Conservation (phyloP, 805 yeast genomes). For the Pichia deserticola region DNA sequence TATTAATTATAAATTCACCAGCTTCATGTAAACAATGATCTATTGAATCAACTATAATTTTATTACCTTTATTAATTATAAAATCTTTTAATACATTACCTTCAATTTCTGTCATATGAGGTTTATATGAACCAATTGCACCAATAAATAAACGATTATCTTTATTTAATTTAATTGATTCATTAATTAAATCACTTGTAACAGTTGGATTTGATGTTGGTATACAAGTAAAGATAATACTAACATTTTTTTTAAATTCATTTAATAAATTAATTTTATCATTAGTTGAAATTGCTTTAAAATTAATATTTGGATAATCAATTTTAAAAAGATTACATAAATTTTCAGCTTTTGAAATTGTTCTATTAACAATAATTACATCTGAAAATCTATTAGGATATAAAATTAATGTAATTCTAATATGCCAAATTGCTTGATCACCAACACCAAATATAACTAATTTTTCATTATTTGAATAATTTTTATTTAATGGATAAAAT, state of each 20-base stretch:
- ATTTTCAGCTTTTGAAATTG: slow-evolving; percentile 31
- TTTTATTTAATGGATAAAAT: slow-evolving; percentile 21
- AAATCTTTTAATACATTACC: slow-evolving; percentile 30
- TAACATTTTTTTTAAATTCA: slow-evolving; percentile 29
- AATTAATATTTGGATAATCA: slow-evolving; percentile 25
- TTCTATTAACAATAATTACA: slow-evolving; percentile 42
- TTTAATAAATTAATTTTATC: slow-evolving; percentile 15
- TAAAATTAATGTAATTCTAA: slow-evolving; percentile 33
- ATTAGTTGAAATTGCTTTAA: slow-evolving; percentile 6
- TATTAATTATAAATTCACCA: slow-evolving; percentile 52
- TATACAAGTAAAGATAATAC: slow-evolving; percentile 51
- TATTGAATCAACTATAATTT: slow-evolving; percentile 52
- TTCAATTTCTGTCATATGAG: slow-evolving; percentile 59
- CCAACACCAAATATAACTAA: slow-evolving; percentile 52
- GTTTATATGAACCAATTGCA: slow-evolving; percentile 61
- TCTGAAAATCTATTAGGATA: slow-evolving; percentile 31
- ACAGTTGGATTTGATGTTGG: slow-evolving; percentile 49
- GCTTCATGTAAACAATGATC: slow-evolving; percentile 53
- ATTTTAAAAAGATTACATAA: slow-evolving; percentile 24
- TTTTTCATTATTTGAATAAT: slow-evolving; percentile 17
- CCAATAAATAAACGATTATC: slow-evolving; percentile 36
- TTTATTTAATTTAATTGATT: not conserved
- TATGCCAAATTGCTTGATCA: slow-evolving; percentile 60
- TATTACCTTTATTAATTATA: slow-evolving; percentile 29
- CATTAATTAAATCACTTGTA: slow-evolving; percentile 24